Evolutionary conservation across 2,329 filamentous ascomycete genomes (phyloP).

Genomic region (Fonsecaea monophora): DNA sequence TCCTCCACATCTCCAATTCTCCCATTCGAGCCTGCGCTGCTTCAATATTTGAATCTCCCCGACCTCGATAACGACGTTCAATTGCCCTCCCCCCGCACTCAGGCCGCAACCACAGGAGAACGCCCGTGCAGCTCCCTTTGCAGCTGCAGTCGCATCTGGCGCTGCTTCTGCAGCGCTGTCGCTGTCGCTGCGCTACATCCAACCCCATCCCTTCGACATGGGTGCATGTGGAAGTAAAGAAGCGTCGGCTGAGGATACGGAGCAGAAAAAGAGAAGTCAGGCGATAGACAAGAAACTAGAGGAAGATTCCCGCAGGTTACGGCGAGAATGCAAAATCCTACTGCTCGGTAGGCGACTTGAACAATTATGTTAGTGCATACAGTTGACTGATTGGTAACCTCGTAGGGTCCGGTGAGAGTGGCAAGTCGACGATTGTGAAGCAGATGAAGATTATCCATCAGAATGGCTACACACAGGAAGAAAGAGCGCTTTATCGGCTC

Average conservation of each 20-base stretch:
- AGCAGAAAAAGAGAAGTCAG: conserved; percentile 95
- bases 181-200: conserved; percentile 27
- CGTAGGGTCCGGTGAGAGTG: conserved; percentile 93
- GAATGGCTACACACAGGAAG: conserved; percentile 94
- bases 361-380: conserved; percentile 19
- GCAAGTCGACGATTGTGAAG: conserved; percentile 99
- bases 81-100: conserved; percentile 35
- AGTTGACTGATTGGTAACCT: conserved; percentile 26
- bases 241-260: conserved; percentile 74
- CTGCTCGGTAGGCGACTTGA: conserved; percentile 73
- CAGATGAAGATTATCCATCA: conserved; percentile 99
- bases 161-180: conserved; percentile 37
- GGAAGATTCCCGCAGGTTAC: conserved; percentile 89
- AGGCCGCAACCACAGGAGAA: conserved; percentile 30
- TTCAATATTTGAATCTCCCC: conserved; percentile 3
- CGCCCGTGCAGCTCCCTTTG: conserved; percentile 33
- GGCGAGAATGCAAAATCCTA: conserved; percentile 98
- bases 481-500: conserved; percentile 89
- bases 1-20: conserved; percentile 11
- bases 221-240: conserved; percentile 90
- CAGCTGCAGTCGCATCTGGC: conserved; percentile 38
- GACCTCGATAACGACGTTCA: conserved; percentile 18
- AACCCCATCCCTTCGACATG: conserved; percentile 62
- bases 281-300: conserved; percentile 92
- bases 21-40: conserved; percentile 19